These are phyloP conservation scores for Pestalotiopsis sp. DNA, from an alignment of 2,329 filamentous ascomycete species.

Conservation along the genomic window DNA sequence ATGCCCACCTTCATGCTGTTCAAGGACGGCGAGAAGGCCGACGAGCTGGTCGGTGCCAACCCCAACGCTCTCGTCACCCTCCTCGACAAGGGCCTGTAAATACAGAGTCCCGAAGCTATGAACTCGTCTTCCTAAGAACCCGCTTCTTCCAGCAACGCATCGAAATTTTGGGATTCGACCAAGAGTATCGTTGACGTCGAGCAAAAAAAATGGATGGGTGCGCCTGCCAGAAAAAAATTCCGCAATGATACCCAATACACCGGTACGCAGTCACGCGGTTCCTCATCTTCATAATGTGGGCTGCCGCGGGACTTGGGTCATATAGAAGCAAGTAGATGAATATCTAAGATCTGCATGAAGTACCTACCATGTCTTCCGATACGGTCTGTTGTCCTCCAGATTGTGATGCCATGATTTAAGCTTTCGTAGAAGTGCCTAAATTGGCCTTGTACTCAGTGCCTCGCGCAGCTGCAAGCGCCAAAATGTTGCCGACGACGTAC, in stretches of 20 bases:
- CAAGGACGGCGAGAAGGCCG: conserved; percentile 74
- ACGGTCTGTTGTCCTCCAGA: no score
- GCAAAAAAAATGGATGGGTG: not conserved
- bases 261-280: not conserved
- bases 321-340: not conserved
- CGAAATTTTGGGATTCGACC: not conserved
- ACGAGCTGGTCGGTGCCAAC: conserved; percentile 80
- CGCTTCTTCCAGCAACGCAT: not conserved
- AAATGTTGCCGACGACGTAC: no score
- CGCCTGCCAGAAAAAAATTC: not conserved
- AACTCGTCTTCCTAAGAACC: not conserved
- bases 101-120: not conserved
- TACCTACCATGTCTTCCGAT: no score
- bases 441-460: no score
- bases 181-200: not conserved
- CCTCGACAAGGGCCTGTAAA: conserved; percentile 26
- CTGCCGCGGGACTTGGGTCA: not conserved
- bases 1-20: conserved; percentile 93
- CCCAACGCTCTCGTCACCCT: conserved; percentile 62
- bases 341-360: not conserved
- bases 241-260: conserved; percentile 1
- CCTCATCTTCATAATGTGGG: not conserved
- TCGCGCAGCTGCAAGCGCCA: no score
- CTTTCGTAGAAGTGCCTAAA: no score
- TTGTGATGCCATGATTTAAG: no score